Conservation (phyloP, 2,329 filamentous ascomycete species). For the Exophiala alcalophila region DNA sequence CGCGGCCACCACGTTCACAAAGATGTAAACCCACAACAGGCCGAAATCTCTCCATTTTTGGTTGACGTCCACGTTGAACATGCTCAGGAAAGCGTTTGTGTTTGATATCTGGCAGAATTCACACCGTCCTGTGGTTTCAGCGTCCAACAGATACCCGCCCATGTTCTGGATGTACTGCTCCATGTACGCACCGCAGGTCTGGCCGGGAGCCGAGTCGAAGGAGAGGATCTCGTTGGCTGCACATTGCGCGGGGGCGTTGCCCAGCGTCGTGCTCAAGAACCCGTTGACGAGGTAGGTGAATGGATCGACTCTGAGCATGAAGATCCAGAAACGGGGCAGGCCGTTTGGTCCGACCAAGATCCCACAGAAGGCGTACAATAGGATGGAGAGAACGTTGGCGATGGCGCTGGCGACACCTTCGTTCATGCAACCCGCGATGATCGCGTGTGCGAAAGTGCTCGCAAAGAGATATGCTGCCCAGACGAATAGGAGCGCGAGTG, state of each 20-base stretch:
- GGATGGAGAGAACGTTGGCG: conserved; percentile 58
- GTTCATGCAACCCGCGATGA: conserved; percentile 70
- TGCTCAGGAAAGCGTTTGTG: too few species aligned
- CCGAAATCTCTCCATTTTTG: too few species aligned
- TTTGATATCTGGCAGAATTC: too few species aligned
- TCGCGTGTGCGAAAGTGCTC: conserved; percentile 67
- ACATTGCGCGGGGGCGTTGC: conserved; percentile 64
- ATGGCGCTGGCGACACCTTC: conserved; percentile 64
- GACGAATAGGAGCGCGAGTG: conserved; percentile 64
- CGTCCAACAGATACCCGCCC: conserved; percentile 54
- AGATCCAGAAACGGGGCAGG: conserved; percentile 71
- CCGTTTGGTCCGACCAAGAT: conserved; percentile 58
- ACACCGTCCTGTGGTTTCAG: conserved; percentile 50
- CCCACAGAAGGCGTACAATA: conserved; percentile 58
- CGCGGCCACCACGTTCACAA: too few species aligned
- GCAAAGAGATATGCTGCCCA: conserved; percentile 68
- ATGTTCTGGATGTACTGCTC: conserved; percentile 44
- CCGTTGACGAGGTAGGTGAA: conserved; percentile 76
- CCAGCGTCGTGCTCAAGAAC: conserved; percentile 68
- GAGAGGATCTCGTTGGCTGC: conserved; percentile 64
- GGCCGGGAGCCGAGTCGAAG: conserved; percentile 59
- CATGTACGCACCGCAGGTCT: conserved; percentile 62
- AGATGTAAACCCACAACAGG: too few species aligned
- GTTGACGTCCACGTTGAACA: too few species aligned
- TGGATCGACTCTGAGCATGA: conserved; percentile 76